These are phyloP conservation scores for Medicago arabica DNA, from an alignment of 306 rosid species.

Conservation along the genomic window DNA sequence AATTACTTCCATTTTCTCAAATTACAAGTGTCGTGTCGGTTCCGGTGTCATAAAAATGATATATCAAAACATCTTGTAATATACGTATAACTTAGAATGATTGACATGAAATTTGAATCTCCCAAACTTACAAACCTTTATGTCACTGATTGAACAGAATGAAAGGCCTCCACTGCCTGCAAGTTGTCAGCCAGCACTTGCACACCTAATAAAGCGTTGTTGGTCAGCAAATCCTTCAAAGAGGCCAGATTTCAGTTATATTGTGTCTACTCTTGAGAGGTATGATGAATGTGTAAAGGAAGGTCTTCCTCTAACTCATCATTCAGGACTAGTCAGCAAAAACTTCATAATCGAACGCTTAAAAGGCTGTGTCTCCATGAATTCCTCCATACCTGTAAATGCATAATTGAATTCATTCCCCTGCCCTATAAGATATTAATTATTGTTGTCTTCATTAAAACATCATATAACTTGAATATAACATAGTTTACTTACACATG, in stretches of 20 bases:
- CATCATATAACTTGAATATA: constrained; percentile 7
- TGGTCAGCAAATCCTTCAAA: constrained; percentile 93
- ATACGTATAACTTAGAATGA: not conserved
- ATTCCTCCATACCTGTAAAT: constrained; percentile 85
- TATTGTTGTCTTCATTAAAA: constrained; percentile 24
- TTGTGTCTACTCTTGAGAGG: constrained; percentile 83
- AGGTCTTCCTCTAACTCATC: constrained; percentile 94
- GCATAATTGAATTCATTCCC: constrained; percentile 56
- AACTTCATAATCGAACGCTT: constrained; percentile 77
- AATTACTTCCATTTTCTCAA: not conserved
- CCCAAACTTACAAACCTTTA: not conserved
- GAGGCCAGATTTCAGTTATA: constrained; percentile 93
- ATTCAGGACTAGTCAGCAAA: constrained; percentile 64
- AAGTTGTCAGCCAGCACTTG: constrained; percentile 91
- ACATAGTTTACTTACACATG: constrained; percentile 44
- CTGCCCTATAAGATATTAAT: constrained; percentile 30
- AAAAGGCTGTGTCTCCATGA: constrained; percentile 79
- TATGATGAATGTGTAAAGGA: constrained; percentile 92
- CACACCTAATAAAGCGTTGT: constrained; percentile 91
- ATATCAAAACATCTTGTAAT: not conserved
- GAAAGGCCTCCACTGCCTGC: constrained; percentile 97
- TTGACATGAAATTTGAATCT: not conserved
- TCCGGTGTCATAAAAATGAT: not conserved
- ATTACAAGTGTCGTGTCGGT: not conserved
- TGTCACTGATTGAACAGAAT: constrained; percentile 57